Percentiles rank a stretch among this genome's conserved stretches.
phyloP scores from a whole-genome alignment of 1,284 basidiomycete species.

The Pholiota adiposa region DNA sequence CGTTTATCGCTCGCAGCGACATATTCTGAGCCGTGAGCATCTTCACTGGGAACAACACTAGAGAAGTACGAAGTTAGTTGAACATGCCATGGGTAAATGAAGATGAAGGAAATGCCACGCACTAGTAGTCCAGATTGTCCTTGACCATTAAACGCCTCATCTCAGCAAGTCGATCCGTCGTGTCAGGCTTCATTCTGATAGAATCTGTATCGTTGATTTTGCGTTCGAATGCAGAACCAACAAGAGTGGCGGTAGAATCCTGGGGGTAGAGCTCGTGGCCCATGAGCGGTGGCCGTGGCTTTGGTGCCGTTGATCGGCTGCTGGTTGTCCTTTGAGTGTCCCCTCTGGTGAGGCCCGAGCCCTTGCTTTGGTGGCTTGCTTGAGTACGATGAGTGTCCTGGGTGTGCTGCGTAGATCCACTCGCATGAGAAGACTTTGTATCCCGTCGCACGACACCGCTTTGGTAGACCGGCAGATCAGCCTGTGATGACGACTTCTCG shows the following conservation, averaged over 20 bases:
- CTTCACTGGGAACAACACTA: conserved; percentile 75
- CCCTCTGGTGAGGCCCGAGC: conserved; percentile 25
- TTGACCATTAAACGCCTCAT: conserved; percentile 74
- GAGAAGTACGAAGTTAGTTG: conserved; percentile 32
- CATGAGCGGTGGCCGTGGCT: conserved; percentile 48
- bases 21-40: conserved; percentile 91
- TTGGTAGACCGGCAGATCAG: conserved; percentile 45
- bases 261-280: conserved; percentile 37
- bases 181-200: conserved; percentile 57
- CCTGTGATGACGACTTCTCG: conserved; percentile 34
- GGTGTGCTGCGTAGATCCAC: conserved; percentile 31
- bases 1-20: conserved; percentile 83
- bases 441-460: conserved; percentile 45
- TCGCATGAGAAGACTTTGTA: conserved; percentile 42
- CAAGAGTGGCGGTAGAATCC: conserved; percentile 71
- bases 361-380: conserved; percentile 29
- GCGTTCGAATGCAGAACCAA: conserved; percentile 69
- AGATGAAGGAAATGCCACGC: conserved; percentile 34
- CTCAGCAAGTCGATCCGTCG: conserved; percentile 63
- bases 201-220: conserved; percentile 68
- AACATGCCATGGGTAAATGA: conserved; percentile 6
- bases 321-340: conserved; percentile 31
- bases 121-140: conserved; percentile 87
- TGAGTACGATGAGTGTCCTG: conserved; percentile 27
- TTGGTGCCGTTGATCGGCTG: conserved; percentile 34